phyloP scores from a whole-genome alignment of 1,139 yeast species.

The Yamadazyma trypodendri region DNA sequence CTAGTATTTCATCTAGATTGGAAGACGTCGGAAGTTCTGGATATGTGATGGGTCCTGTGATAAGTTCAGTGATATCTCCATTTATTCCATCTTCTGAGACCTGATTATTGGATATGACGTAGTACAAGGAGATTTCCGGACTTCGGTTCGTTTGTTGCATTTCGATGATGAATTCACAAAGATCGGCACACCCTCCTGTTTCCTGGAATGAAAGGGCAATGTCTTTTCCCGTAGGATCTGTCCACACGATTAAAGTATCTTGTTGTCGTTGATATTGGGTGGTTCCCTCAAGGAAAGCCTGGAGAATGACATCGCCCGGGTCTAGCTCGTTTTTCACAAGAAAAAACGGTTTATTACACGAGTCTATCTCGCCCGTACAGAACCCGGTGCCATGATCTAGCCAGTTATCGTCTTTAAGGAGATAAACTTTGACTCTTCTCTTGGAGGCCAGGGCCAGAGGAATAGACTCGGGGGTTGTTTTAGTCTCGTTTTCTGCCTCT shows the following conservation, averaged over 20 bases:
- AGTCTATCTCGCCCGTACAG: constrained; percentile 68
- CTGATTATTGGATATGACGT: constrained; percentile 54
- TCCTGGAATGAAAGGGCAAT: constrained; percentile 92
- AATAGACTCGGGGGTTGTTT: neutral
- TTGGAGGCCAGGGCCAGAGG: too few species aligned
- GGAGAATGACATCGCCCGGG: constrained; percentile 57
- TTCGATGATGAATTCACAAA: constrained; percentile 76
- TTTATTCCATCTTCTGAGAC: constrained; percentile 22
- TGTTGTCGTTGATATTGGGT: constrained; percentile 92
- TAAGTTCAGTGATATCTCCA: constrained; percentile 64
- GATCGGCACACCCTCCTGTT: constrained; percentile 79
- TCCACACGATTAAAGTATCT: constrained; percentile 93
- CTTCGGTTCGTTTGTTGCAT: constrained; percentile 62
- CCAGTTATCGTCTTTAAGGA: constrained; percentile 83
- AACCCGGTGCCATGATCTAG: constrained; percentile 91
- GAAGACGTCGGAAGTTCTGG: constrained; percentile 56
- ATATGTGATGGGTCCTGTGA: constrained; percentile 74
- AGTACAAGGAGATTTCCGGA: constrained; percentile 69
- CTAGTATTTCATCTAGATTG: constrained; percentile 51
- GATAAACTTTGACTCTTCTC: constrained; percentile 85
- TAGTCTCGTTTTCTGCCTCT: too few species aligned
- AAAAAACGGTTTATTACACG: constrained; percentile 52
- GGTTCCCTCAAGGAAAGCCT: constrained; percentile 66
- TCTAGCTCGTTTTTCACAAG: constrained; percentile 73
- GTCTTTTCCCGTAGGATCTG: constrained; percentile 74